Percentiles rank a stretch among this genome's conserved stretches.
phyloP scores from a whole-genome alignment of 345 rosid species.

The Moricandia moricandioides region DNA sequence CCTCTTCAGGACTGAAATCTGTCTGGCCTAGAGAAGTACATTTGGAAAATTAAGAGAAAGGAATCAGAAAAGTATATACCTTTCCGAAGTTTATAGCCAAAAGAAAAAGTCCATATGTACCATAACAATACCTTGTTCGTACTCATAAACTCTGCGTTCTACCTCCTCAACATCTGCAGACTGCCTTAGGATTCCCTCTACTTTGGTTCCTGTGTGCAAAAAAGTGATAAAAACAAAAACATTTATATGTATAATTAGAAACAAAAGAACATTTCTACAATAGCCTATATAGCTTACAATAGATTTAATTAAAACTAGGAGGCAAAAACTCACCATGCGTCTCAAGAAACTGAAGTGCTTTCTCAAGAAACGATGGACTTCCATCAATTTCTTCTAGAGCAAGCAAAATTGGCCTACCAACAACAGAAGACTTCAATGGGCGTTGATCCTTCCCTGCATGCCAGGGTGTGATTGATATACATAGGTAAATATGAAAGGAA shows the following conservation, averaged over 20 bases:
- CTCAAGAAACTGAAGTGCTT: conserved; percentile 95
- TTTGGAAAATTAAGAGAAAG: not conserved
- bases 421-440: conserved; percentile 83
- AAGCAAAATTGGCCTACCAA: conserved; percentile 97
- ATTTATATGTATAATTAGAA: not conserved
- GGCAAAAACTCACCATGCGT: conserved; percentile 60
- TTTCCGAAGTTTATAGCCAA: not conserved
- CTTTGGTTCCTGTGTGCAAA: conserved; percentile 55
- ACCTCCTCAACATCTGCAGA: conserved; percentile 99
- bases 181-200: conserved; percentile 92
- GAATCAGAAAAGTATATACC: not conserved
- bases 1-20: conserved; percentile 82
- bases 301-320: not conserved
- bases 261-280: not conserved
- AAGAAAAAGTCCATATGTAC: conserved; percentile 13
- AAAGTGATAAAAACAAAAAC: conserved; percentile 29
- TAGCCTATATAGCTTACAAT: not conserved
- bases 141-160: conserved; percentile 83
- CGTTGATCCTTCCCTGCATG: conserved; percentile 84
- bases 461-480: conserved; percentile 12
- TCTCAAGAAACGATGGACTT: conserved; percentile 94
- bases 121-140: conserved; percentile 72
- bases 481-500: not conserved
- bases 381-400: conserved; percentile 99
- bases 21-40: conserved; percentile 57